A percentile compares a stretch with the other conserved stretches of the same genome.
These are phyloP conservation scores for Backusella luteola DNA, from an alignment of 192 early-diverging fungal genomes.

Conservation along the genomic window DNA sequence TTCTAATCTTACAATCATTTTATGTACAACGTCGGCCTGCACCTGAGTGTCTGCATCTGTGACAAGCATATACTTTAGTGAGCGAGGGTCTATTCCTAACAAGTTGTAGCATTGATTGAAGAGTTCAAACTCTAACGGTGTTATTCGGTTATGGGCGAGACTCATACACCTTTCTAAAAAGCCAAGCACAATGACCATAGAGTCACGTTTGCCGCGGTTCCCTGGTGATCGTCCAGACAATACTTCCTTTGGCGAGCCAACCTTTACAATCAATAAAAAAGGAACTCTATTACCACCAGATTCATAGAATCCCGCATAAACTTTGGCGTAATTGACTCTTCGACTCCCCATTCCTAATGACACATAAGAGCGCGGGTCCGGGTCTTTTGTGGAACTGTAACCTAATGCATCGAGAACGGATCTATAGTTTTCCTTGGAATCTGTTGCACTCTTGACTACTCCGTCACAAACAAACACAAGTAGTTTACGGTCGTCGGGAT, in stretches of 20 bases:
- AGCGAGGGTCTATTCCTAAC: conserved; percentile 59
- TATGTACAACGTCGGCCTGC: conserved; percentile 48
- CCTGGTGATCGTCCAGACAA: conserved; percentile 43
- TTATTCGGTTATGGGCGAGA: conserved; percentile 57
- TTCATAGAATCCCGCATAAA: conserved; percentile 65
- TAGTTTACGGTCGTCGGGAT: conserved; percentile 68
- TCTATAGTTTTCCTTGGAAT: conserved; percentile 55
- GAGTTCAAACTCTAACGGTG: conserved; percentile 67
- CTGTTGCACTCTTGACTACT: conserved; percentile 55
- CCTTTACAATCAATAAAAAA: conserved; percentile 62
- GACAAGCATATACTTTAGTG: conserved; percentile 64
- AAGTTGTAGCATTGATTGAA: conserved; percentile 65
- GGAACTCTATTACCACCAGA: conserved; percentile 54
- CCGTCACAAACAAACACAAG: conserved; percentile 70
- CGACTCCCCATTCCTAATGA: conserved; percentile 45
- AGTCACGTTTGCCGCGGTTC: conserved; percentile 87
- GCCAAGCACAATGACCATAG: conserved; percentile 81
- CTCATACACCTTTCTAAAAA: conserved; percentile 75
- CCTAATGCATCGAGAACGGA: conserved; percentile 69
- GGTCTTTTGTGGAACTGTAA: conserved; percentile 54
- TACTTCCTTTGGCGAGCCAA: conserved; percentile 51
- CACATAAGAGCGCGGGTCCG: conserved; percentile 54
- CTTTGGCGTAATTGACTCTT: conserved; percentile 66
- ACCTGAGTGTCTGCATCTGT: conserved; percentile 70
- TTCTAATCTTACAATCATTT: conserved; percentile 54